Evolutionary conservation across 2,329 filamentous ascomycete species (phyloP).

Genomic region (Macrophomina tecta): DNA sequence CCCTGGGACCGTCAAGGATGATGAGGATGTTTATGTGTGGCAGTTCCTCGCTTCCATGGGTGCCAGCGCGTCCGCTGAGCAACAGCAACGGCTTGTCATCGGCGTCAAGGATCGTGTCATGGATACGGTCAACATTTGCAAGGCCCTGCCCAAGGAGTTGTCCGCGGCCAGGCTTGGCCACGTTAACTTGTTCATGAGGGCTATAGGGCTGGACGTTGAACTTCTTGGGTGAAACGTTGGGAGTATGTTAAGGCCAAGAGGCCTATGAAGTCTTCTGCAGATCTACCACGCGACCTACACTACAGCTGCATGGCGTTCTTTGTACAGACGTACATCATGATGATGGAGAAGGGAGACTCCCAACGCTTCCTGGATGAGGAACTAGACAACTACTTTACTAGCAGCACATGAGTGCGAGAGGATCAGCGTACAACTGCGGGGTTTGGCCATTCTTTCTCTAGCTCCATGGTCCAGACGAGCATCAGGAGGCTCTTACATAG

Average conservation of each 20-base stretch:
- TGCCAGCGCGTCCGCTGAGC: conserved; percentile 89
- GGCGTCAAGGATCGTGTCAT: conserved; percentile 98
- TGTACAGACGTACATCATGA: neutral
- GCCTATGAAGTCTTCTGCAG: neutral
- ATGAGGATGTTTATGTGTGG: conserved; percentile 97
- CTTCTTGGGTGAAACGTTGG: conserved; percentile 57
- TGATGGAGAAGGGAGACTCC: neutral
- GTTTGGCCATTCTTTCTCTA: no score
- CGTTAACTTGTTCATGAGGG: conserved; percentile 98
- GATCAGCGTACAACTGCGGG: neutral
- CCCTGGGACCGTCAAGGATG: conserved; percentile 85
- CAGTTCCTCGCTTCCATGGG: conserved; percentile 96
- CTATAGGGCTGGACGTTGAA: conserved; percentile 97
- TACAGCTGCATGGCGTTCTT: neutral
- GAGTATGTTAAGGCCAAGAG: neutral
- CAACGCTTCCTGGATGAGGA: neutral
- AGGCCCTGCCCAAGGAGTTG: conserved; percentile 88
- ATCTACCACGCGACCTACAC: neutral
- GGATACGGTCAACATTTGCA: conserved; percentile 87
- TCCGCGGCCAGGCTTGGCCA: conserved; percentile 82
- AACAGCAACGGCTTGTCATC: conserved; percentile 92
- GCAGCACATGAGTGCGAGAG: neutral
- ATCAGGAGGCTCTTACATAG: neutral
- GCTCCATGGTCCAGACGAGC: neutral
- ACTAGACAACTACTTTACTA: neutral